Conservation (phyloP, 179 eudicot species). For the Heliamphora pulchella region DNA sequence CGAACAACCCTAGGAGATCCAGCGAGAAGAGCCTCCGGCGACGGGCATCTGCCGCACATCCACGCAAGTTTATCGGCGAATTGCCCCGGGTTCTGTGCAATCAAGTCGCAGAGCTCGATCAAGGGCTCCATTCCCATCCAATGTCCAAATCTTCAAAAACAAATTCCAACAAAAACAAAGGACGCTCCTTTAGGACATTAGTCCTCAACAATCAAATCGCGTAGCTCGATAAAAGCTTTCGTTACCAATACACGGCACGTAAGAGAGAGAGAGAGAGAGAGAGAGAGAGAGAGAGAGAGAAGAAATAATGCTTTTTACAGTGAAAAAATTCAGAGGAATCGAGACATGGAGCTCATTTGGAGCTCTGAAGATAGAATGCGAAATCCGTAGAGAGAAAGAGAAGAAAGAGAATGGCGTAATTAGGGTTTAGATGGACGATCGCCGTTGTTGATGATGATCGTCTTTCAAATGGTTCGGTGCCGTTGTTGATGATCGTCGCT, state of each 20-base stretch:
- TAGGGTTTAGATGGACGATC: background rate
- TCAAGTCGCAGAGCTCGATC: conserved; percentile 77
- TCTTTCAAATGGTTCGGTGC: background rate
- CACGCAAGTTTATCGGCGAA: conserved; percentile 65
- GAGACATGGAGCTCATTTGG: background rate
- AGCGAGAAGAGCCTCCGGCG: conserved; percentile 37
- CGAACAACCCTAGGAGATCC: conserved; percentile 60
- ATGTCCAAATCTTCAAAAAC: background rate
- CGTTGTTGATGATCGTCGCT: conserved; percentile 7
- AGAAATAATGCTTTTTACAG: background rate
- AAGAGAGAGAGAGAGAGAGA: too few relatives aligned
- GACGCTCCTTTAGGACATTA: background rate
- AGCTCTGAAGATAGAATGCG: conserved; percentile 2
- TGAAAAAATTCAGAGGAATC: background rate
- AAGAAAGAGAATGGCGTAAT: background rate
- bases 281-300: conserved; percentile 6
- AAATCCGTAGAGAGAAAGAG: background rate
- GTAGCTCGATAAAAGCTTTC: background rate
- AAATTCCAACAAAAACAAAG: background rate
- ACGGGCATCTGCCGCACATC: conserved; percentile 77
- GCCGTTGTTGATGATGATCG: background rate
- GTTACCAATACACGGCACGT: background rate
- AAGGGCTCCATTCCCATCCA: conserved; percentile 65
- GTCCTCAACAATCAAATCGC: background rate
- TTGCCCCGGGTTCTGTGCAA: conserved; percentile 55